phyloP scores from a whole-genome alignment of 2,329 filamentous ascomycete genomes.

The Pezicula radicicola region DNA sequence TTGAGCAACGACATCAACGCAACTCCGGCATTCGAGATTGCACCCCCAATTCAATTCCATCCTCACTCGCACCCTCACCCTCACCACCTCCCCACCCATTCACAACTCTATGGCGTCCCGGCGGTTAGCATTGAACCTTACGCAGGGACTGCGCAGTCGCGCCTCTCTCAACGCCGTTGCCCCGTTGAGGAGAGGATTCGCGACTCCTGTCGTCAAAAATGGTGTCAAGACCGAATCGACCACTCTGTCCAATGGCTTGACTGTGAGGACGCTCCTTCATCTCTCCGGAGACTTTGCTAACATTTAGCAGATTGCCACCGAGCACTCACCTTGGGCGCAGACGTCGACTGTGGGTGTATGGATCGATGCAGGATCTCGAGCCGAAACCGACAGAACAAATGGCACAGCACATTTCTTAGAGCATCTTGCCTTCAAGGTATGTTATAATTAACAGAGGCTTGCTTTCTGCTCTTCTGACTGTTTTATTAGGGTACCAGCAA shows the following conservation, averaged over 20 bases:
- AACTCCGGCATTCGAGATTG: conserved; percentile 9
- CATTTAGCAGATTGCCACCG: conserved; percentile 78
- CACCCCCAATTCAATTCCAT: conserved; percentile 19
- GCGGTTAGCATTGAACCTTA: conserved; percentile 93
- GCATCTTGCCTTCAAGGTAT: conserved; percentile 99
- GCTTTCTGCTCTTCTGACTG: conserved; percentile 17
- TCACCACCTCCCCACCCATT: conserved; percentile 15
- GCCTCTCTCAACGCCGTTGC: conserved; percentile 76
- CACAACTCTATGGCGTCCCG: conserved; percentile 76
- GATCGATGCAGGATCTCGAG: conserved; percentile 98
- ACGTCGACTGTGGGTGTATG: conserved; percentile 98
- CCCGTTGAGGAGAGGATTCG: conserved; percentile 81
- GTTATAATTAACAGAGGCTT: conserved; percentile 12
- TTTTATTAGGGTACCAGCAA: conserved; percentile 76
- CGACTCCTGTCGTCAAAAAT: conserved; percentile 69
- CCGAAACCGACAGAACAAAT: conserved; percentile 98
- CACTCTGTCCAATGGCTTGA: conserved; percentile 95
- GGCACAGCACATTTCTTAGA: conserved; percentile 99
- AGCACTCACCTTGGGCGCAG: conserved; percentile 97
- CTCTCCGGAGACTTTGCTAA: conserved; percentile 24
- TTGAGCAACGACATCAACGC: conserved; percentile 16
- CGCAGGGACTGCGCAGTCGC: conserved; percentile 85
- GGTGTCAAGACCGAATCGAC: conserved; percentile 91
- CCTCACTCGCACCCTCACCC: conserved; percentile 1
- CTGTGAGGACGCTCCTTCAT: conserved; percentile 53